phyloP scores from a whole-genome alignment of 2,329 filamentous ascomycete genomes.

The Aspergillus sp. region DNA sequence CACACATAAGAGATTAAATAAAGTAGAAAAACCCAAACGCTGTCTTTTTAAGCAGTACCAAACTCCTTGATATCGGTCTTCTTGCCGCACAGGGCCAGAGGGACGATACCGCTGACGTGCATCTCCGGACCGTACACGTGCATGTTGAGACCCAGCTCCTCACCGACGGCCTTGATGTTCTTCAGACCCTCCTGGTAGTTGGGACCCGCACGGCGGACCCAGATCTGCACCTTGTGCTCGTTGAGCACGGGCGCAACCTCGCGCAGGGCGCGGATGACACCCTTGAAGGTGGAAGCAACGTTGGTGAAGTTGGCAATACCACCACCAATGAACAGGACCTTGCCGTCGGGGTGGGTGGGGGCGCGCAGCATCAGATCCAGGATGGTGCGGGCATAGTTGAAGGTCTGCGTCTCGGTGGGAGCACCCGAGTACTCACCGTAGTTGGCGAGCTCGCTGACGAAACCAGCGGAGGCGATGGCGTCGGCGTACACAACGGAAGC shows the following conservation, averaged over 20 bases:
- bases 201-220: constrained; percentile 85
- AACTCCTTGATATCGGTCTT: constrained; percentile 63
- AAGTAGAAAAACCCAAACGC: constrained; percentile 16
- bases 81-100: constrained; percentile 73
- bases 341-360: constrained; percentile 80
- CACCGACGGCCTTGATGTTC: constrained; percentile 97
- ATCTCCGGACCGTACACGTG: constrained; percentile 80
- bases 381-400: constrained; percentile 97
- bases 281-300: constrained; percentile 98
- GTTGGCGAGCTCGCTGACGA: constrained; percentile 95
- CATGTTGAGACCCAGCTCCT: constrained; percentile 94
- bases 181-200: constrained; percentile 99
- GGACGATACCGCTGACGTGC: constrained; percentile 94
- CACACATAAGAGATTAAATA: constrained; percentile 24
- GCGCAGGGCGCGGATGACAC: constrained; percentile 92
- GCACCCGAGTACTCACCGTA: constrained; percentile 99
- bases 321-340: constrained; percentile 98
- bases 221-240: constrained; percentile 98
- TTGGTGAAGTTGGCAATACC: constrained; percentile 99
- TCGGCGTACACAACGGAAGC: constrained; percentile 98
- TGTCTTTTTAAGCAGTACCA: constrained; percentile 34
- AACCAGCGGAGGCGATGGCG: constrained; percentile 94
- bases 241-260: constrained; percentile 81
- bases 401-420: constrained; percentile 97
- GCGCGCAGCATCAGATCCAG: constrained; percentile 96